Conservation (phyloP, 1,284 basidiomycete genomes). For the Ceratorhiza oryzae-sativae region DNA sequence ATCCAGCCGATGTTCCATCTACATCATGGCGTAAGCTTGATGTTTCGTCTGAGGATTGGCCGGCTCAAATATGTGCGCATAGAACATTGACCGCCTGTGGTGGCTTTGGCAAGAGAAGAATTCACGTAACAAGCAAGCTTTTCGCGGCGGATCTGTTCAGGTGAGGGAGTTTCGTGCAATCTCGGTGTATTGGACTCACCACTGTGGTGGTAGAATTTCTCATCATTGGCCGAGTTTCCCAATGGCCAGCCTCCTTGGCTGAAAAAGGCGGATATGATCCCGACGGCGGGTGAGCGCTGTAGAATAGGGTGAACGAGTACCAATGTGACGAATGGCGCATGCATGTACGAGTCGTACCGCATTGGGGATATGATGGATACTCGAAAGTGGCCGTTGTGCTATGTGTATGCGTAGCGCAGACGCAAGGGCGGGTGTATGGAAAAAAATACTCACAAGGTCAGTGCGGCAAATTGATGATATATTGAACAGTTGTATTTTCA, state of each 20-base stretch:
- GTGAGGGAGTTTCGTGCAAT: no score
- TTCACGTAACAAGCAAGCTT: not conserved
- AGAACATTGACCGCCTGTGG: conserved; percentile 33
- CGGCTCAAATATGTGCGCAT: not conserved
- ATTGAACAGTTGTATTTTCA: no score
- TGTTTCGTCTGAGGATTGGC: not conserved
- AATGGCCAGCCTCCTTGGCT: conserved; percentile 26
- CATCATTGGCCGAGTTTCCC: not conserved
- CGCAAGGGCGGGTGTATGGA: no score
- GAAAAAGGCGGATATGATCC: conserved; percentile 12
- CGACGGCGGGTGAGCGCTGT: not conserved
- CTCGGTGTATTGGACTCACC: no score
- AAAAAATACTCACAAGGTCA: no score
- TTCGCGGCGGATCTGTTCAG: conserved; percentile 11
- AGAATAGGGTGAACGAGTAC: not conserved
- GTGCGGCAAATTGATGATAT: no score
- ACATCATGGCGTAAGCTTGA: conserved; percentile 16
- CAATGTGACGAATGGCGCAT: not conserved
- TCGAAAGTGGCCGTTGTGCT: conserved; percentile 24
- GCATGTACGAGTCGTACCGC: not conserved
- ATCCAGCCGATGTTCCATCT: conserved; percentile 19
- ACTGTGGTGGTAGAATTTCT: no score
- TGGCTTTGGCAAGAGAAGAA: conserved; percentile 35
- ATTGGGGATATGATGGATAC: conserved; percentile 26
- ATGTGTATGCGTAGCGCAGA: conserved; percentile 10